phyloP scores from a whole-genome alignment of 2,329 filamentous ascomycete genomes.

The Mollisia scopiformis region DNA sequence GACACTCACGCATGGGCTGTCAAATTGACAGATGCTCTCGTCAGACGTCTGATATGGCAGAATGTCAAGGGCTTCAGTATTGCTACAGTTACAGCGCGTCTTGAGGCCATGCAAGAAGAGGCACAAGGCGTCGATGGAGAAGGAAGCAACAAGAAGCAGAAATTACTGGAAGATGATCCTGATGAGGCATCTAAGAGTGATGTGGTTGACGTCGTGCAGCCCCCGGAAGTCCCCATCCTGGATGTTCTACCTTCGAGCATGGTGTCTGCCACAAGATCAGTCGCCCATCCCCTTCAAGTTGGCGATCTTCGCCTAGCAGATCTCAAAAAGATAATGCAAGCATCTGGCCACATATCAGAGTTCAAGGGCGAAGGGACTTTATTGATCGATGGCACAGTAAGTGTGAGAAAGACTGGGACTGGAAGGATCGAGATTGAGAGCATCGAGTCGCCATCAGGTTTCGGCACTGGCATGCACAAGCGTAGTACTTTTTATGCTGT shows the following conservation, averaged over 20 bases:
- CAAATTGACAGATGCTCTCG: slow-evolving; percentile 81
- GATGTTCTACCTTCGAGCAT: slow-evolving; percentile 57
- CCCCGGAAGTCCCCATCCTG: slow-evolving; percentile 40
- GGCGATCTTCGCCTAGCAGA: slow-evolving; percentile 91
- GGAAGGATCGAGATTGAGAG: slow-evolving; percentile 88
- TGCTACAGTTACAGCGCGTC: slow-evolving; percentile 83
- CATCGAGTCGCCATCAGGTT: slow-evolving; percentile 55
- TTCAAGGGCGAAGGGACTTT: slow-evolving; percentile 92
- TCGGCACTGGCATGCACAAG: slow-evolving; percentile 44
- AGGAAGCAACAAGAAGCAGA: slow-evolving; percentile 47
- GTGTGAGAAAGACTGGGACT: slow-evolving; percentile 85
- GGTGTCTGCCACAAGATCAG: slow-evolving; percentile 73
- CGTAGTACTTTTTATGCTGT: slow-evolving; percentile 82
- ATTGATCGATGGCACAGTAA: slow-evolving; percentile 84
- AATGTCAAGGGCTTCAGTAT: slow-evolving; percentile 88
- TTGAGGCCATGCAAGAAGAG: slow-evolving; percentile 55
- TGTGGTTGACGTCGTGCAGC: slow-evolving; percentile 22
- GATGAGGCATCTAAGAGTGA: slow-evolving; percentile 31
- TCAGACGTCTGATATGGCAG: slow-evolving; percentile 92
- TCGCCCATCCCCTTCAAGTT: slow-evolving; percentile 88
- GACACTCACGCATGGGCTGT: slow-evolving; percentile 98
- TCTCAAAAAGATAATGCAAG: slow-evolving; percentile 80
- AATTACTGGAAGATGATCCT: slow-evolving; percentile 47
- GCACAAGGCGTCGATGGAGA: slow-evolving; percentile 42
- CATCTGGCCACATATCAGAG: slow-evolving; percentile 82